These are phyloP conservation scores for Strobilomyces echinocephalus DNA, from an alignment of 768 basidiomycete species.

Conservation along the genomic window DNA sequence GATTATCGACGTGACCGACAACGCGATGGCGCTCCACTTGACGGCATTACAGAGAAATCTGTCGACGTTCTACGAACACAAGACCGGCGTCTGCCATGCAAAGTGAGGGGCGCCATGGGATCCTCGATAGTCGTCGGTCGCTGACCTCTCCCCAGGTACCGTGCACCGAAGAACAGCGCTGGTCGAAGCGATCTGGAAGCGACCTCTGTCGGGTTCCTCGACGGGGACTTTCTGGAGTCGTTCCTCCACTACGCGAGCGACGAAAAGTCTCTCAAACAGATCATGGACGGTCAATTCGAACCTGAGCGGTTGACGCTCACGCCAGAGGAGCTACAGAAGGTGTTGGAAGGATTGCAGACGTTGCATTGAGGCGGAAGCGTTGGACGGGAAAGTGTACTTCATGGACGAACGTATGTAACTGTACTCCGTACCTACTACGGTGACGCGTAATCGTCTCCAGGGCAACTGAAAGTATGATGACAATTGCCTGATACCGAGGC, in stretches of 20 bases:
- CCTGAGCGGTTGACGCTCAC: not conserved
- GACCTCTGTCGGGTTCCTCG: constrained; percentile 71
- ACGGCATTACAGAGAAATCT: constrained; percentile 75
- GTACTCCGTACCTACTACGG: not conserved
- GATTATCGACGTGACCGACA: constrained; percentile 54
- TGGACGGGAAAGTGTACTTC: constrained; percentile 1
- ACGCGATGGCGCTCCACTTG: constrained; percentile 49
- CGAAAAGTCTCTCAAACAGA: constrained; percentile 38
- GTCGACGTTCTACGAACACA: constrained; percentile 43
- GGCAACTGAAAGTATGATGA: too few species aligned
- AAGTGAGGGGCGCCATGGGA: constrained; percentile 40
- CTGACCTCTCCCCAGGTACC: constrained; percentile 44
- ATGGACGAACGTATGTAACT: constrained; percentile 12
- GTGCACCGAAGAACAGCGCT: constrained; percentile 56
- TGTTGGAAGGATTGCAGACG: constrained; percentile 36
- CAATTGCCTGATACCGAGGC: too few species aligned
- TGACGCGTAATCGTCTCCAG: too few species aligned
- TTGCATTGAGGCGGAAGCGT: constrained; percentile 43
- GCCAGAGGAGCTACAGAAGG: constrained; percentile 16
- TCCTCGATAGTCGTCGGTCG: not conserved
- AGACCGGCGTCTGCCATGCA: constrained; percentile 57
- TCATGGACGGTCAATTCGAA: not conserved
- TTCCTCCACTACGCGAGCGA: constrained; percentile 45
- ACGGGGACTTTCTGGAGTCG: constrained; percentile 79
- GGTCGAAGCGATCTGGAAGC: constrained; percentile 56